A percentile compares a stretch with the other conserved stretches of the same genome.
phyloP scores from a whole-genome alignment of 805 yeast genomes.

The Kodamaea hsintzibuensis region DNA sequence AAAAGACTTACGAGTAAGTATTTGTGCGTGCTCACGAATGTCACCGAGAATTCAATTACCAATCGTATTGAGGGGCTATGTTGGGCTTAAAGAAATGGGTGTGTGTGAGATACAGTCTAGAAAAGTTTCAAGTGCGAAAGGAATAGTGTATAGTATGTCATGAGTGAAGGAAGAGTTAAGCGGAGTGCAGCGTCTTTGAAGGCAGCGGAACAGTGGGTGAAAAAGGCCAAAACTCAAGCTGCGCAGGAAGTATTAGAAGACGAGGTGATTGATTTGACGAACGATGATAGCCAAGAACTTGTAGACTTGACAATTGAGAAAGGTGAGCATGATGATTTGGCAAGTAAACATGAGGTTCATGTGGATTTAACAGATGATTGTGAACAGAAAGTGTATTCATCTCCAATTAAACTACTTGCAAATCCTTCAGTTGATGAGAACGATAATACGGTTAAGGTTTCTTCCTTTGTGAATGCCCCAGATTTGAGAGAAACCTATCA shows the following conservation, averaged over 20 bases:
- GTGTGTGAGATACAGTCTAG: not conserved
- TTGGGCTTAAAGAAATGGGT: not conserved
- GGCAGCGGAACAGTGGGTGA: conserved; percentile 8
- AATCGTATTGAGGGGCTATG: not conserved
- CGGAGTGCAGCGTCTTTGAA: conserved; percentile 6
- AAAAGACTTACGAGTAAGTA: not conserved
- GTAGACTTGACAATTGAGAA: not conserved
- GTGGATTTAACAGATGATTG: not conserved
- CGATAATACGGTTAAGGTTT: conserved; percentile 27
- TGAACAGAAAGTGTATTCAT: not conserved
- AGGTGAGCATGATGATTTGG: conserved; percentile 11
- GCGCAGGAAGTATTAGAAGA: not conserved
- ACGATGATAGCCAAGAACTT: not conserved
- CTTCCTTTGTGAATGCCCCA: conserved; percentile 30
- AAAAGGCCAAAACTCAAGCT: not conserved
- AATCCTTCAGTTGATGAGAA: conserved; percentile 25
- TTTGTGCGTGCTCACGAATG: not conserved
- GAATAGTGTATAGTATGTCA: not conserved
- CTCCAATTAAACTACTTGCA: conserved; percentile 26
- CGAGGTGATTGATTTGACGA: not conserved
- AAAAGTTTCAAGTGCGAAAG: not conserved
- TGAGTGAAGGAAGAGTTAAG: not conserved
- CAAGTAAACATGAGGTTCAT: not conserved
- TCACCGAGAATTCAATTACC: not conserved
- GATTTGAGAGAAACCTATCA: conserved; percentile 40